Base-by-base conservation (phyloP, 805 yeast genomes). In the Nakazawaea anatomiae region DNA sequence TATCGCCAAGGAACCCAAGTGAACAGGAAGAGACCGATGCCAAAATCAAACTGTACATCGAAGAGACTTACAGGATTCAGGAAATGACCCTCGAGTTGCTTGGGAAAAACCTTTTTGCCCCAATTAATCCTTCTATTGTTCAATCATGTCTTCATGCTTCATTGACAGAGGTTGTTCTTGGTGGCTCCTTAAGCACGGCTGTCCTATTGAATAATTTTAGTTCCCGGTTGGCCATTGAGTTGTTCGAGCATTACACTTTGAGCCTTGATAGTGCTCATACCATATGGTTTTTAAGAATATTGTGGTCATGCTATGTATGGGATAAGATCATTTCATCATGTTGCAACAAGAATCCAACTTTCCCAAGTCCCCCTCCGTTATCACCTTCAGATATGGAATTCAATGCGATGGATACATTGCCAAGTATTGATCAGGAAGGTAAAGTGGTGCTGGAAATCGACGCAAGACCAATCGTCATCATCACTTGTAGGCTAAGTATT, bases 261-360 rank as follows among this genome's bases (percentile, higher is more conserved):
- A 30, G 14, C n/a, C 11, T 25, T 28, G 42, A 44, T 30, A 12
- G 18, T 4, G 40, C 5, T 4, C 9, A 29, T 2, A 27, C 46
- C 5, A 7, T 40, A n/a, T 36, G 46, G 31, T 32, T 44, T 42
- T 46, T 52, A 34, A 42, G 58, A 31, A 39, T 53, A 7, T 47
- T 51, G 28, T 55, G 58, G 58, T 11, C 51, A 4, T 46, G 51
- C 39, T 55, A 46, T 41, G 11, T 45, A 11, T 55, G 58, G 58
- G 58, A 55, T 35, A 55, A 55, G 44, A 39, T 55, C 6, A 39
- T 53, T 11, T 30, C 55, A 3, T 38, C 50, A 5, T 31, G 43
- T 25, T 34, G 46, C 41, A 52, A 52, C 31, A 52, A 34, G 29
- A 14, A 29, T n/a, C 57, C 57, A 8, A 30, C 31, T 10, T 44